Evolutionary conservation across 2,329 filamentous ascomycete genomes (phyloP), one percentile per base, ranked within the genome.

Genomic region (Neonectria ditissima): DNA sequence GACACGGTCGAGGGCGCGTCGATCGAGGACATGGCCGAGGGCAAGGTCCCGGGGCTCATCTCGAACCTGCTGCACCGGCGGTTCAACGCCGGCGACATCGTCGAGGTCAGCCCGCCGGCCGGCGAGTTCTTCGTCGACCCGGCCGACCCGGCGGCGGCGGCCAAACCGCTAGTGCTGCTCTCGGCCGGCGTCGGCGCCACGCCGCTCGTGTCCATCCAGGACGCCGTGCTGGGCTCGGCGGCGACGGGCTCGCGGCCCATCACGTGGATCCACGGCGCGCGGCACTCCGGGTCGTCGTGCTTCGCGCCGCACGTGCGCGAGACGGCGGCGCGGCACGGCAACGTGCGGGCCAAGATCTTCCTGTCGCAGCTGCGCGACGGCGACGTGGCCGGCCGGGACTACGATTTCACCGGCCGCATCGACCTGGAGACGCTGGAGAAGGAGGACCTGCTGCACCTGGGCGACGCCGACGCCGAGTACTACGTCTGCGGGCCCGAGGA

Each of bases 111-210:
- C 59, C 81, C 85, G 62, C 87, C 87, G 1, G 79, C 81, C 53
- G 86, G 86, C 60, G 85, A 88, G 65, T 92, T 92, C 81, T 89
- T 83, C 77, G 82, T 89, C 47, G 84, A 90, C 69, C 76, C 80
- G 1, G 70, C 79, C 16, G 76, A 82, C 28, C 73, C 73, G 8
- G 66, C 73, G 37, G 78, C 84, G 39, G 65, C 74, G 55, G 77
- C 83, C 48, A 80, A 80, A 16, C 90, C 90, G 5, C 77, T 91
- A 0, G 89, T 91, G 2, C 81, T 93, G 45, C 81, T 92, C 50
- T 90, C 89, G 0, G 89, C 88, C 1, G 91, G 91, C 20, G 89
- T 92, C 5, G 91, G 91, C 22, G 81, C 90, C 54, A 91, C 90
- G 7, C 89, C 89, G 30, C 81, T 92, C 78, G 80, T 89, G 63